Evolutionary conservation across 2,329 filamentous ascomycete genomes (phyloP).

Genomic region (Paecilomyces variotii): DNA sequence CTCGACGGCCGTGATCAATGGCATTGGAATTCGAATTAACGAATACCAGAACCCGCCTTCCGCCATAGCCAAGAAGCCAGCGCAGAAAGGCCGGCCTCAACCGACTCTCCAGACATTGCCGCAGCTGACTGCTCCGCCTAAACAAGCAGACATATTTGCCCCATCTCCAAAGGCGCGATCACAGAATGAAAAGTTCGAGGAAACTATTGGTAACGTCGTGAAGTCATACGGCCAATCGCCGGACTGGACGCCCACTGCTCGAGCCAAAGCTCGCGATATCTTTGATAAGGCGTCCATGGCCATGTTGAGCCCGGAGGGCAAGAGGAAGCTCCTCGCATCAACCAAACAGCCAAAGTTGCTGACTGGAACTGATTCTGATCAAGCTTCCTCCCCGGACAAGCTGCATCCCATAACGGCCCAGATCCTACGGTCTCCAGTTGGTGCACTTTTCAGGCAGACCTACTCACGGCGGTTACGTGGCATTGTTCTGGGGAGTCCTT

Average conservation of each 20-base stretch:
- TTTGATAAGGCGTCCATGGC: conserved; percentile 32
- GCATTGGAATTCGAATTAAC: conserved; percentile 60
- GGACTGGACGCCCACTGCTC: conserved; percentile 36
- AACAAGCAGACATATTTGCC: conserved; percentile 42
- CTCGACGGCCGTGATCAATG: conserved; percentile 62
- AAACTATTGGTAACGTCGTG: conserved; percentile 36
- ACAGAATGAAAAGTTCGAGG: conserved; percentile 28
- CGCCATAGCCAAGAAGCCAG: conserved; percentile 27
- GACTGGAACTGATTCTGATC: conserved; percentile 13
- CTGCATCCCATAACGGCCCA: conserved; percentile 41
- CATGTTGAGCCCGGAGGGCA: conserved; percentile 33
- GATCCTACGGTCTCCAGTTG: conserved; percentile 47
- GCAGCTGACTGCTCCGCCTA: conserved; percentile 41
- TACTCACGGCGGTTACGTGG: conserved; percentile 58
- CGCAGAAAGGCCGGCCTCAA: conserved; percentile 28
- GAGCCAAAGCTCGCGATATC: conserved; percentile 28
- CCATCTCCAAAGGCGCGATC: conserved; percentile 29
- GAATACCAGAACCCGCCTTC: conserved; percentile 44
- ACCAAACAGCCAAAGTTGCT: conserved; percentile 31
- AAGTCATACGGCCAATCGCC: conserved; percentile 40
- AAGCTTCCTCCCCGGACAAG: conserved; percentile 37
- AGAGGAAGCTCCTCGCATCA: conserved; percentile 28
- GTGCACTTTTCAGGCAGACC: conserved; percentile 61
- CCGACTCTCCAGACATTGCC: conserved; percentile 40
- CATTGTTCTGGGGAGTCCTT: conserved; percentile 65